Evolutionary conservation across 1,139 yeast species (phyloP), one percentile per base, ranked within the genome.

Genomic region (Suhomyces wounanorum): DNA sequence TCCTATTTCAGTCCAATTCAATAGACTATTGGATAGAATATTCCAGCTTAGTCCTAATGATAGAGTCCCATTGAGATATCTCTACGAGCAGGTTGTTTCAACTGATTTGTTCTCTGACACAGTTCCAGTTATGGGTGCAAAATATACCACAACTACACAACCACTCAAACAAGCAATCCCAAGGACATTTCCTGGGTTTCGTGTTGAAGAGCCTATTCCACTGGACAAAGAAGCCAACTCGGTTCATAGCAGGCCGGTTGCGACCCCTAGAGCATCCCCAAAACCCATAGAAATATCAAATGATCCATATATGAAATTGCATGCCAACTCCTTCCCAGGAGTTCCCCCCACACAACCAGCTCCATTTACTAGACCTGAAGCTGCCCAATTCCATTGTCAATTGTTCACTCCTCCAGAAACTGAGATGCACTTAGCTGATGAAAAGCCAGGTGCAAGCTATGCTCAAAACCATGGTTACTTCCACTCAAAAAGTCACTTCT

Each of bases 1-100:
- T 54, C 91, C 94, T 40, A 81, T 88, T 14, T 83, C 89, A 18
- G 66, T 68, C 14, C 86, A 85, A 54, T 75, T 89, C 53, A 85
- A 80, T 63, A 57, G 65, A 11, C 72, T 90, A 44, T 69, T 90
- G 50, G 69, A 75, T 30, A 67, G 69, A 38, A 81, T 89, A 36
- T 79, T 90, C 58, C 74, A 72, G 53, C 67, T 84, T 48, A 82
- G 86, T 60, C 96, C 96, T 13, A 75, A 74, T 60, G 79, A 80
- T 43, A 79, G 96, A 61, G 80, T 84, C 3, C 61, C 79, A 4
- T 69, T 89, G 47, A 63, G 72, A 23, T 72, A 76, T 31, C 75
- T 89, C 53, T 67, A 74, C 53, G 62, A 65, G 11, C 75, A 72
- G 53, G 64, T 81, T 14, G 58, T 73, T 5, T 60, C 59, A 28